Percentiles rank a stretch among this genome's conserved stretches.
Conservation (phyloP, 2,329 filamentous ascomycete species). For the Venturia effusa region DNA sequence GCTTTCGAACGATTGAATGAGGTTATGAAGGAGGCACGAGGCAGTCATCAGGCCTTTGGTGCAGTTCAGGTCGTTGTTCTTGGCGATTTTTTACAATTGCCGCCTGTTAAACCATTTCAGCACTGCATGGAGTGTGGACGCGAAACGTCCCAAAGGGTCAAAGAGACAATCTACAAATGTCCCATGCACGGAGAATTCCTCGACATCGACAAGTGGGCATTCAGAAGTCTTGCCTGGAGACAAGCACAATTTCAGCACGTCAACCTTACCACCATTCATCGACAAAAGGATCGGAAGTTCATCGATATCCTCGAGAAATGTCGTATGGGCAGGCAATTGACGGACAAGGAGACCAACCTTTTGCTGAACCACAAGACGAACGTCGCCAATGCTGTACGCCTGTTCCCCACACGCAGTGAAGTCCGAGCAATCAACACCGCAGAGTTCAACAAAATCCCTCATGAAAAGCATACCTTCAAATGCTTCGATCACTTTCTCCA, state of each 20-base stretch:
- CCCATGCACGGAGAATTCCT: constrained; percentile 26
- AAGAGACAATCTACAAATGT: constrained; percentile 22
- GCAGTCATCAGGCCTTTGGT: constrained; percentile 24
- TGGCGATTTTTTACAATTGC: constrained; percentile 50
- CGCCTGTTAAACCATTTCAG: constrained; percentile 44
- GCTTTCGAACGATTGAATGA: constrained; percentile 42
- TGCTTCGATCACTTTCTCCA: constrained; percentile 33
- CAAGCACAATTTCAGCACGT: constrained; percentile 43
- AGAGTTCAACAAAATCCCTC: constrained; percentile 23
- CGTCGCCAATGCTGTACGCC: constrained; percentile 32
- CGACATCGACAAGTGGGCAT: constrained; percentile 50
- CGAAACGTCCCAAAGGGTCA: constrained; percentile 17
- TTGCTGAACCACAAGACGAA: constrained; percentile 37
- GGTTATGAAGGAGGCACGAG: constrained; percentile 33
- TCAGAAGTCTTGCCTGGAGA: constrained; percentile 44
- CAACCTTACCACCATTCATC: constrained; percentile 44
- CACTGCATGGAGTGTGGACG: constrained; percentile 41
- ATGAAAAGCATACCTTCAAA: constrained; percentile 18
- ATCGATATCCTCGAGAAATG: constrained; percentile 46
- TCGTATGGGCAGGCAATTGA: constrained; percentile 35
- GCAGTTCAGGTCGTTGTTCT: constrained; percentile 46
- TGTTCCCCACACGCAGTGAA: constrained; percentile 32
- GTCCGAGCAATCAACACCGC: constrained; percentile 24
- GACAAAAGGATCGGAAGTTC: constrained; percentile 45
- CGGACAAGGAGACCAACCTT: constrained; percentile 26